Evolutionary conservation across 2,329 filamentous ascomycete genomes (phyloP), one percentile per base, ranked within the genome.

Genomic region (Alternaria sp.): DNA sequence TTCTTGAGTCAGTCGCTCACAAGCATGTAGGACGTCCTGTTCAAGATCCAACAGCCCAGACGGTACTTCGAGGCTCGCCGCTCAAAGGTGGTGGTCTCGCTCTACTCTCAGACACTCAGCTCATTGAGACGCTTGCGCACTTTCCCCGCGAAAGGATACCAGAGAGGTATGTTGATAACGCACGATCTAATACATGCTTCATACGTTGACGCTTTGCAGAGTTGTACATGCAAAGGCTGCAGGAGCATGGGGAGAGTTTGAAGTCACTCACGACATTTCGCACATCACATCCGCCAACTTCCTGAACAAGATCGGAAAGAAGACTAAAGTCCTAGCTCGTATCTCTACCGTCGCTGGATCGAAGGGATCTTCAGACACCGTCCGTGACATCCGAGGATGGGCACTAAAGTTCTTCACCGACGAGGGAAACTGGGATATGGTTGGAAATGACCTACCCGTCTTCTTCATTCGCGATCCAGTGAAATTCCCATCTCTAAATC

Each of bases 141-240:
- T 89, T 89, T 68, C 83, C 86, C 59, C 82, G 86, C 7, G 87
- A 89, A 74, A 79, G 87, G 22, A 89, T 89, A 18, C 87, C 87
- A 0, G 87, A 88, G 71, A 26, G 87, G 71, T 67, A 59, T 24
- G 38, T 26, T 26, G 26, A 79, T 63, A 63, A 20, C 7, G 6
- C n/a, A 24, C 11, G 42, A 7, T 16, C 38, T 28, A 41, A 65
- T 66, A 48, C 18, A 53, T 2, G 43, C 24, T 34, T 49, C 47
- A 34, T 3, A 20, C n/a, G 16, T 49, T 49, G 54, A 38, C 22
- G 28, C 18, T 18, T 20, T 28, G 11, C 32, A 68, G 76, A 57
- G 80, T 88, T 2, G 87, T 89, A 3, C 87, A 89, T 65, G 86
- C 87, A 16, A 87, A 87, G 68, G 87, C 84, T 12, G 81, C 81